Evolutionary conservation across 2,329 filamentous ascomycete genomes (phyloP).

Genomic region (Blumeria graminis): DNA sequence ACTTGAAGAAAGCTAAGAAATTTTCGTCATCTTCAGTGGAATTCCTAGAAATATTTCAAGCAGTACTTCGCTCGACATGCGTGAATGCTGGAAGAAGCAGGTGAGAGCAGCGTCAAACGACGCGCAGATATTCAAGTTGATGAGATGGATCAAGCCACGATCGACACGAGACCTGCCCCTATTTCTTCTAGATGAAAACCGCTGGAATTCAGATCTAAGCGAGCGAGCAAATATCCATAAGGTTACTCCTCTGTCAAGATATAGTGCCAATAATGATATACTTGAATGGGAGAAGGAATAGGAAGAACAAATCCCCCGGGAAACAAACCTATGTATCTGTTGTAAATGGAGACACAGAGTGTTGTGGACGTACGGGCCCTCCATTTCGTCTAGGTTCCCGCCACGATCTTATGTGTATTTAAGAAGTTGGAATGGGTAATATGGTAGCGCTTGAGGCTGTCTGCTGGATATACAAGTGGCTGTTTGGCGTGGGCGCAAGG

Average conservation of each 20-base stretch:
- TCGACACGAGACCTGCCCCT: neutral
- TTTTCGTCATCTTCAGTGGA: neutral
- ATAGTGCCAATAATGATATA: neutral
- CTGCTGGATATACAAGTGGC: too few relatives aligned
- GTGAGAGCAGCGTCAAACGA: neutral
- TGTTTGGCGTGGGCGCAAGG: too few relatives aligned
- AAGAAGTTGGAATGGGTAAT: too few relatives aligned
- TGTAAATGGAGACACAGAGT: too few relatives aligned
- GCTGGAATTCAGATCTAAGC: neutral
- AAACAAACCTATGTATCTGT: too few relatives aligned
- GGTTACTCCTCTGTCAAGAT: neutral
- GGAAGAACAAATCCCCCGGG: neutral
- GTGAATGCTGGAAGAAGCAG: neutral
- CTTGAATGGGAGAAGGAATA: neutral
- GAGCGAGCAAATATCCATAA: neutral
- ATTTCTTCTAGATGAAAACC: neutral
- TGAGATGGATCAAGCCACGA: neutral
- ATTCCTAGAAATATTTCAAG: neutral
- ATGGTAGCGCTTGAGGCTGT: too few relatives aligned
- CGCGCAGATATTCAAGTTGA: neutral
- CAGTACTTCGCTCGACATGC: neutral
- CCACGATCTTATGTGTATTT: too few relatives aligned
- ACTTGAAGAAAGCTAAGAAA: neutral
- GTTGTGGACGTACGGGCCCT: too few relatives aligned
- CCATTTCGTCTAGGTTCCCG: too few relatives aligned